These are phyloP conservation scores for Yamadazyma paraphyllophila DNA, from an alignment of 805 yeast species.

Conservation along the genomic window DNA sequence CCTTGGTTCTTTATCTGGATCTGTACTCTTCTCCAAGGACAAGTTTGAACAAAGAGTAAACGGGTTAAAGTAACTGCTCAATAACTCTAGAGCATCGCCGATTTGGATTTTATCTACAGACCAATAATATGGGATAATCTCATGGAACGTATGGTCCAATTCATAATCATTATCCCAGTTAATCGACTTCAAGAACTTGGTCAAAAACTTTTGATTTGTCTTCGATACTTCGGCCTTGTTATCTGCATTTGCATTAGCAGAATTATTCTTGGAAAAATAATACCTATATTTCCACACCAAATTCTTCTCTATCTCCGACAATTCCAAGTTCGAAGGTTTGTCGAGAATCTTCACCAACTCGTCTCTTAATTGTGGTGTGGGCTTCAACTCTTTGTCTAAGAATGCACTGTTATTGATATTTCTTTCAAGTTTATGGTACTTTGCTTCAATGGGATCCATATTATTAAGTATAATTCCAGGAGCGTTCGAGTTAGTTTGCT, in stretches of 20 bases:
- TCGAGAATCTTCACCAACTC: conserved; percentile 65
- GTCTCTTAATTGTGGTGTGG: conserved; percentile 78
- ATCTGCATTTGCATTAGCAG: conserved; percentile 11
- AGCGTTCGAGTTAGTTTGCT: conserved; percentile 2
- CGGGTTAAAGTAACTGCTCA: conserved; percentile 73
- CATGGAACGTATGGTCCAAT: conserved; percentile 69
- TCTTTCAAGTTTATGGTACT: conserved; percentile 81
- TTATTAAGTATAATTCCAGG: background rate
- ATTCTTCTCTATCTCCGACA: conserved; percentile 80
- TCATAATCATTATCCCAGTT: conserved; percentile 87
- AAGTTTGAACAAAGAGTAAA: conserved; percentile 21
- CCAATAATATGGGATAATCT: conserved; percentile 62
- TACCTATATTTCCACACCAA: conserved; percentile 89
- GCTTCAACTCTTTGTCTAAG: conserved; percentile 81
- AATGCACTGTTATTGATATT: conserved; percentile 69
- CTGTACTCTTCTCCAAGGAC: conserved; percentile 1
- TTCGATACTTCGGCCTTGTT: conserved; percentile 22
- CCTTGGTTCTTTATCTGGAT: conserved; percentile 23
- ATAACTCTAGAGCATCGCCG: conserved; percentile 81
- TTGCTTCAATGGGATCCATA: conserved; percentile 80
- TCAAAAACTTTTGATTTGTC: conserved; percentile 49
- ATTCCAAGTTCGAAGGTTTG: conserved; percentile 80
- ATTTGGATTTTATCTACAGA: conserved; percentile 68
- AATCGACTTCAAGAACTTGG: conserved; percentile 82
- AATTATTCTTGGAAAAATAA: conserved; percentile 45